Conservation (phyloP, 1,139 yeast genomes). For the Yamadazyma atmosphaerica region DNA sequence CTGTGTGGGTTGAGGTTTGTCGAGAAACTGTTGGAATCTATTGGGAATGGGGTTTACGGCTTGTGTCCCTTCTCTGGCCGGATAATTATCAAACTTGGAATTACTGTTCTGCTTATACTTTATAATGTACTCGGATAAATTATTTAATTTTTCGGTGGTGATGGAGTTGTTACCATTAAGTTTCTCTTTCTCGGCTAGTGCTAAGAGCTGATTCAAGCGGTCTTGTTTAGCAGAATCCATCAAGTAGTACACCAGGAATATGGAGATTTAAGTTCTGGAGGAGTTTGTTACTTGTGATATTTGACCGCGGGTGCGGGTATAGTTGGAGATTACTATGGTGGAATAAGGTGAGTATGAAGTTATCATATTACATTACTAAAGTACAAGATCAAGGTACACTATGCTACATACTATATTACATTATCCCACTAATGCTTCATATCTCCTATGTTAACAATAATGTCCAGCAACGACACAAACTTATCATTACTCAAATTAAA, state of each 20-base stretch:
- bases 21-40: not conserved
- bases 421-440: conserved; percentile 1
- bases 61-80: conserved; percentile 13
- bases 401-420: not conserved
- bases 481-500: conserved; percentile 10
- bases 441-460: conserved; percentile 3
- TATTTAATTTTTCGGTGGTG: conserved; percentile 33
- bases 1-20: not conserved
- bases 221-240: conserved; percentile 22
- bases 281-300: not conserved
- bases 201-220: conserved; percentile 27
- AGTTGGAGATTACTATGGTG: too few relatives aligned
- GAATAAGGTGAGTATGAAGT: too few relatives aligned
- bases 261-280: too few relatives aligned
- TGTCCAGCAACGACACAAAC: conserved; percentile 11
- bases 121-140: conserved; percentile 23
- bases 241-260: too few relatives aligned
- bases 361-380: too few relatives aligned
- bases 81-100: conserved; percentile 15
- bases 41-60: not conserved
- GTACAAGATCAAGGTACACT: too few relatives aligned
- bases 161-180: conserved; percentile 34
- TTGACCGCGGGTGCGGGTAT: conserved; percentile 1
- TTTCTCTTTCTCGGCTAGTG: conserved; percentile 34
- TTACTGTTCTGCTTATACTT: conserved; percentile 13